Percentiles rank a stretch among this genome's conserved stretches.
Evolutionary conservation across 202 grass and related monocot species (phyloP).

Genomic region (Alloteropsis angusta): DNA sequence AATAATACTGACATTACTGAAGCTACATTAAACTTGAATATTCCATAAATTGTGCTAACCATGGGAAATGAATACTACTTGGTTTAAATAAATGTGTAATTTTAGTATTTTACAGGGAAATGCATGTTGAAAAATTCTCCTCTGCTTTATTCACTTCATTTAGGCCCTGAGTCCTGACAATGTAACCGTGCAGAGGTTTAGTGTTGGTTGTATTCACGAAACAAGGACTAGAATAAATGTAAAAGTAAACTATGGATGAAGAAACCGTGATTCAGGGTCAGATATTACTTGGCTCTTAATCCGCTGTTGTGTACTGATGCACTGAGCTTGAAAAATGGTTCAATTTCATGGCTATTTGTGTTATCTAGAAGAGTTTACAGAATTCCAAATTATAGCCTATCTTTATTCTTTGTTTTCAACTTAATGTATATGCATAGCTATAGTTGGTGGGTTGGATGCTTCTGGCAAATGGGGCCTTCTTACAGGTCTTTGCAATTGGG

Average conservation of each 20-base stretch:
- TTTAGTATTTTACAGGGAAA: background rate
- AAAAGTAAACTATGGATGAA: background rate
- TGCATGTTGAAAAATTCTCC: background rate
- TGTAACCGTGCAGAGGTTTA: background rate
- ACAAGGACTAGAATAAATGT: background rate
- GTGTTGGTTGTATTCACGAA: background rate
- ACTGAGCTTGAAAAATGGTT: background rate
- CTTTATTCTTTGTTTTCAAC: background rate
- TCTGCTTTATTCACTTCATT: background rate
- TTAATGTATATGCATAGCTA: background rate
- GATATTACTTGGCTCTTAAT: background rate
- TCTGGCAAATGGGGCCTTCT: background rate
- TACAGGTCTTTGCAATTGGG: background rate
- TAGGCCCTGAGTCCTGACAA: background rate
- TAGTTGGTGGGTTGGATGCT: constrained; percentile 5
- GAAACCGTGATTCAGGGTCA: background rate
- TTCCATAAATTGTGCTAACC: background rate
- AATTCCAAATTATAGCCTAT: background rate
- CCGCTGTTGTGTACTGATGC: background rate
- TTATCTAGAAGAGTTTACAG: background rate
- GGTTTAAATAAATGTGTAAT: background rate
- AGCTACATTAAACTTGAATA: background rate
- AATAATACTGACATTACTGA: background rate
- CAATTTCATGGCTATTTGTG: background rate
- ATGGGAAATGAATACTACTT: background rate